Base-by-base conservation (phyloP, 768 basidiomycete species). In the Boletus reticulatus region DNA sequence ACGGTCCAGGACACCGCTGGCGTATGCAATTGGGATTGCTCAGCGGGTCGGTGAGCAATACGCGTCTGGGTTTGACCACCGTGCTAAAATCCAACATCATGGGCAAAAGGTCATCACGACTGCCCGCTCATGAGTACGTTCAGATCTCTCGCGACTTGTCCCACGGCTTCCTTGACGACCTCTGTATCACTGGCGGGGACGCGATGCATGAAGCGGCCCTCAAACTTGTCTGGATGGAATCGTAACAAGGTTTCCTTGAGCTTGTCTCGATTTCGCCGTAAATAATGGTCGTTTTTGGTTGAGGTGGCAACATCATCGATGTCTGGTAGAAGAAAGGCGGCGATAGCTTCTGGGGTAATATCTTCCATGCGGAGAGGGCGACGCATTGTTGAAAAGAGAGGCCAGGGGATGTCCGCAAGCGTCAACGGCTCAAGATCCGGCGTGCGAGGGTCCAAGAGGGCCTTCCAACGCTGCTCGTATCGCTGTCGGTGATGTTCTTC, bases 151-250 rank as follows among this genome's bases (percentile, higher is more conserved):
- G 78, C 85, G 6, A 92, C 83, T 34, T 80, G 78, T 6, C 83
- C 86, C 19, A 86, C 83, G 0, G 77, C 86, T 58, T 87, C 83
- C 48, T 73, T 73, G 4, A 88, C 84, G 16, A 58, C 65, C 42
- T 77, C 78, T 62, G 63, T 68, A 22, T 91, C 86, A 13, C 61
- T 62, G 32, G 74, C 72, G 42, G 60, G 63, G 7, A 89, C 75
- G 6, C 76, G 74, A 47, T 67, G 66, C 79, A 89, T 82, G 46
- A 90, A 72, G 34, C 89, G 78, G 19, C 89, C 87, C 66, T 91
- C 87, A 51, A 90, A 90, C 67, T 91, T 91, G 69, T 91, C 89
- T 2, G 89, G 89, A 65, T 91, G 89, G 67, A 87, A 91, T 19
- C 88, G 84, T 24, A 89, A 68, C 62, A 89, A 77, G 0, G 85